These are phyloP conservation scores for Dorcoceras hygrometricum DNA, from an alignment of 257 asterid genomes.

Conservation along the genomic window DNA sequence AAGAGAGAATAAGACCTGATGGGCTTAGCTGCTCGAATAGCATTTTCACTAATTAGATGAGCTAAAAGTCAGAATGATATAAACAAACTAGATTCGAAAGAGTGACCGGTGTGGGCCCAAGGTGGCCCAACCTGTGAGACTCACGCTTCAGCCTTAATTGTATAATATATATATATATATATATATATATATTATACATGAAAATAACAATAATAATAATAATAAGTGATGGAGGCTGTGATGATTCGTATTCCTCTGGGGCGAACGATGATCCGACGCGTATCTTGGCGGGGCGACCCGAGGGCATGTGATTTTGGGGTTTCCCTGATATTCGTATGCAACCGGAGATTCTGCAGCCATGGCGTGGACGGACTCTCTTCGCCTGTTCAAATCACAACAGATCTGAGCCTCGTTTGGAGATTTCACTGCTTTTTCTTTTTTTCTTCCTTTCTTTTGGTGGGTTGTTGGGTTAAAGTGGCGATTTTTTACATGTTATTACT, in stretches of 20 bases:
- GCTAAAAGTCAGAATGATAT: conserved; percentile 85
- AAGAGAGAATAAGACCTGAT: neutral
- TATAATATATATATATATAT: too few relatives aligned
- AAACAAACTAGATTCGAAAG: conserved; percentile 84
- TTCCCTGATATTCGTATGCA: neutral
- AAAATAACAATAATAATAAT: too few relatives aligned
- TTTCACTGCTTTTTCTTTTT: too few relatives aligned
- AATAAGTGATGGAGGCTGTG: conserved; percentile 24
- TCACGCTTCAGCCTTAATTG: too few relatives aligned
- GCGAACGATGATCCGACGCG: neutral
- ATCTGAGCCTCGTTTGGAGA: conserved; percentile 4
- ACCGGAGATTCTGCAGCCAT: conserved; percentile 8
- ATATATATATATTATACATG: too few relatives aligned
- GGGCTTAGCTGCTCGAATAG: neutral
- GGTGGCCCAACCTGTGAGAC: too few relatives aligned
- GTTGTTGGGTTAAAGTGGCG: too few relatives aligned
- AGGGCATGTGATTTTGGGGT: conserved; percentile 1
- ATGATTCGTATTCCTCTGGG: conserved; percentile 12
- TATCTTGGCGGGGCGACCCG: conserved; percentile 22
- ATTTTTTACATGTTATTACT: too few relatives aligned
- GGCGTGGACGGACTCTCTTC: neutral
- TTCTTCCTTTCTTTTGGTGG: too few relatives aligned
- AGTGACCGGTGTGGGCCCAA: conserved; percentile 72
- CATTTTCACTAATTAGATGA: conserved; percentile 5
- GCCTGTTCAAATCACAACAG: neutral